These are phyloP conservation scores for Calonectria crousiana DNA, from an alignment of 2,329 filamentous ascomycete species.

Conservation along the genomic window DNA sequence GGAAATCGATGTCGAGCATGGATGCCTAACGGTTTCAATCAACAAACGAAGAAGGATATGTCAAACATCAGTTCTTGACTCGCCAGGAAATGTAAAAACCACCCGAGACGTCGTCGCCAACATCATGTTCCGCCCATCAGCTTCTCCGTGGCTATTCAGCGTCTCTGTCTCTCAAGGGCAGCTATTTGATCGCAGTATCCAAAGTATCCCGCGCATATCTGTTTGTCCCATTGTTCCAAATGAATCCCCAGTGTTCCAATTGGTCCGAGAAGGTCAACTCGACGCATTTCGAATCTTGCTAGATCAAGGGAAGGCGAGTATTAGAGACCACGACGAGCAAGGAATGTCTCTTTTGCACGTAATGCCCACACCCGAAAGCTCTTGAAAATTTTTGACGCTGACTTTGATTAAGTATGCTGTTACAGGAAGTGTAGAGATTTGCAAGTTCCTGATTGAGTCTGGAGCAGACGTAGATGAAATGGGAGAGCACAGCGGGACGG, in stretches of 20 bases:
- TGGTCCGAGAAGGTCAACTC: conserved; percentile 17
- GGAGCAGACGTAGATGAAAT: conserved; percentile 33
- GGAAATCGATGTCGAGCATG: conserved; percentile 17
- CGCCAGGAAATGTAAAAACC: background rate
- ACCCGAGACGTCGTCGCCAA: conserved; percentile 25
- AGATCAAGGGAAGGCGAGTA: conserved; percentile 15
- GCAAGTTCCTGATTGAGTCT: conserved; percentile 28
- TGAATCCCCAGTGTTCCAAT: background rate
- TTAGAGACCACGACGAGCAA: conserved; percentile 30
- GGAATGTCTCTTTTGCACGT: conserved; percentile 29
- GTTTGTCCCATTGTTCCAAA: conserved; percentile 26
- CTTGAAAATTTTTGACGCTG: background rate
- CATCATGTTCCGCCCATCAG: conserved; percentile 22
- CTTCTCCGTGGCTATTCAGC: conserved; percentile 4
- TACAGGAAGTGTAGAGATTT: conserved; percentile 17
- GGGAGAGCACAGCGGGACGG: conserved; percentile 15
- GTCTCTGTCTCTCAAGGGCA: conserved; percentile 30
- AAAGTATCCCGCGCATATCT: conserved; percentile 29
- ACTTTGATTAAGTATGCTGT: conserved; percentile 22
- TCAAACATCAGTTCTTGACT: background rate
- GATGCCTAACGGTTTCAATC: conserved; percentile 18
- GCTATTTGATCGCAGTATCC: conserved; percentile 29
- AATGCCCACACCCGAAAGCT: background rate
- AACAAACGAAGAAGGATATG: conserved; percentile 25
- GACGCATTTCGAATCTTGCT: conserved; percentile 4